phyloP scores from a whole-genome alignment of 106 monocot genomes.

The Phalaenopsis equestris region DNA sequence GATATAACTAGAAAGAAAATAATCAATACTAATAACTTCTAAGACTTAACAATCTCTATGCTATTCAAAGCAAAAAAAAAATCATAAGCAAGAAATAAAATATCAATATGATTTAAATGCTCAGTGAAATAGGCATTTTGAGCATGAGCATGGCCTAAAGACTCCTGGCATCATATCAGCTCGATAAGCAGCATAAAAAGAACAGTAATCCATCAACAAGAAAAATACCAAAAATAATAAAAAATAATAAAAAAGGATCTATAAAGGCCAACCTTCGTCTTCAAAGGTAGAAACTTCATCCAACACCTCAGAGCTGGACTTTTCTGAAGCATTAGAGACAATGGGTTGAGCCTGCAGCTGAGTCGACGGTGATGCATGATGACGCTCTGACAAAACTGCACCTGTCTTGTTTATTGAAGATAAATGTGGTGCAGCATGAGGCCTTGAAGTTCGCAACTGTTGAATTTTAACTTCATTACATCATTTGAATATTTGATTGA shows the following conservation, averaged over 20 bases:
- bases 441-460: conserved; percentile 62
- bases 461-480: conserved; percentile 4
- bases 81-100: no score
- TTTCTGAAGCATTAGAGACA: conserved; percentile 26
- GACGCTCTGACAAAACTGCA: conserved; percentile 36
- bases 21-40: no score
- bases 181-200: not conserved
- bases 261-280: conserved; percentile 58
- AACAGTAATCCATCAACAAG: not conserved
- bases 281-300: conserved; percentile 37
- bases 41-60: no score
- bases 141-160: not conserved
- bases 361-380: conserved; percentile 20
- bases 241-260: not conserved
- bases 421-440: conserved; percentile 18
- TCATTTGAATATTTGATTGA: not conserved
- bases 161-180: not conserved
- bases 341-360: conserved; percentile 22
- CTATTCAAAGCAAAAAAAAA: no score
- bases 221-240: not conserved
- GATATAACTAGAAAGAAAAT: no score
- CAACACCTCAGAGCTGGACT: conserved; percentile 14
- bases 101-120: no score
- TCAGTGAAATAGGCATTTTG: no score
- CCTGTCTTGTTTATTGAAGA: conserved; percentile 22